Percentiles rank a stretch among this genome's conserved stretches.
phyloP scores from a whole-genome alignment of 495 filamentous ascomycete species.

The Penicillium manginii region DNA sequence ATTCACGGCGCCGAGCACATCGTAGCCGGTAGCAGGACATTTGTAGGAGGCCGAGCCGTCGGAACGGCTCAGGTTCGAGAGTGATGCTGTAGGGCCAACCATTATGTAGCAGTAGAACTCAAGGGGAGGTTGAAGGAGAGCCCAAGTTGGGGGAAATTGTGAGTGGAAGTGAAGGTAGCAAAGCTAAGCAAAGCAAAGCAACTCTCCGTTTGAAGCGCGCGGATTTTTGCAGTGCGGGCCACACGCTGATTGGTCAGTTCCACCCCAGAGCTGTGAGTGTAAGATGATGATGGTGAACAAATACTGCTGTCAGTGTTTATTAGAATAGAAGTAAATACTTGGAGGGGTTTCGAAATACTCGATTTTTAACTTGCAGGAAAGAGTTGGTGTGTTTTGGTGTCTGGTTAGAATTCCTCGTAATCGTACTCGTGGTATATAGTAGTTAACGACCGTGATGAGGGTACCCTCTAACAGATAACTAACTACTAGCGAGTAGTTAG shows the following conservation, averaged over 20 bases:
- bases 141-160: slow-evolving; percentile 1
- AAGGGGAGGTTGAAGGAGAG: not conserved
- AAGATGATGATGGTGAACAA: too few relatives aligned
- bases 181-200: not conserved
- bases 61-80: slow-evolving; percentile 65
- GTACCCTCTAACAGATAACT: too few relatives aligned
- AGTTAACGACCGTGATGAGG: too few relatives aligned
- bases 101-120: slow-evolving; percentile 23
- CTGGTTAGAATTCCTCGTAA: too few relatives aligned
- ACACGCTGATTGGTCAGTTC: slow-evolving; percentile 24
- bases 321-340: too few relatives aligned
- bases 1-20: slow-evolving; percentile 82
- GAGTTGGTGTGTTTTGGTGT: not conserved
- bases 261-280: too few relatives aligned
- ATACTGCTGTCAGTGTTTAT: too few relatives aligned
- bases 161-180: not conserved
- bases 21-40: slow-evolving; percentile 68
- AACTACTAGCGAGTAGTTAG: too few relatives aligned
- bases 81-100: slow-evolving; percentile 41
- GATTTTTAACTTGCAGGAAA: too few relatives aligned
- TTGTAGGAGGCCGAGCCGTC: slow-evolving; percentile 90
- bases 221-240: slow-evolving; percentile 32
- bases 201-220: slow-evolving; percentile 15
- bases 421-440: too few relatives aligned
- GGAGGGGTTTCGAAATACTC: too few relatives aligned